A percentile compares a stretch with the other conserved stretches of the same genome.
These are phyloP conservation scores for Proliferodiscus dingleyae DNA, from an alignment of 2,329 filamentous ascomycete species.

Conservation along the genomic window DNA sequence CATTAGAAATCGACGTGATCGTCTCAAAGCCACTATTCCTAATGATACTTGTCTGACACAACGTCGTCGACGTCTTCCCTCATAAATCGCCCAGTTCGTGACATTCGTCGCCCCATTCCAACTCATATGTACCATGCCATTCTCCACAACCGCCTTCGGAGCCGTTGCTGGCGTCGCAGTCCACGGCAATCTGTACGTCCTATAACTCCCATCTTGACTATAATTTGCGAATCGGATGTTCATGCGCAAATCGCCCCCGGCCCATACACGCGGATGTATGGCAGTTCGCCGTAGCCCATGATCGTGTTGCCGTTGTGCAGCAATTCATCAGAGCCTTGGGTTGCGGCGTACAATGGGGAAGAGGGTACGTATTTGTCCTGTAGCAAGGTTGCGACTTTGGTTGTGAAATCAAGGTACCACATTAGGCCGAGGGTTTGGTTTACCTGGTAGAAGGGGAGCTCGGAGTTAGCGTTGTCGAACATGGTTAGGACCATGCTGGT, in stretches of 20 bases:
- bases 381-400: not conserved
- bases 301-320: slow-evolving; percentile 7
- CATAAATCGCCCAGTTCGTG: slow-evolving; percentile 16
- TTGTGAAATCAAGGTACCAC: not conserved
- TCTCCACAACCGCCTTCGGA: slow-evolving; percentile 13
- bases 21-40: too few relatives aligned
- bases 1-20: too few relatives aligned
- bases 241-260: slow-evolving; percentile 4
- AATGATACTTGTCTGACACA: too few relatives aligned
- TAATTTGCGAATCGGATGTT: slow-evolving; percentile 8
- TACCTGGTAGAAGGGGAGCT: not conserved
- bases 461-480: not conserved
- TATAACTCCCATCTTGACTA: slow-evolving; percentile 2
- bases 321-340: slow-evolving; percentile 5
- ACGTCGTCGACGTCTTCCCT: too few relatives aligned
- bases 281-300: slow-evolving; percentile 8
- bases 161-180: slow-evolving; percentile 2
- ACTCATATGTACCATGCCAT: slow-evolving; percentile 26
- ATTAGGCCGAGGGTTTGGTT: not conserved
- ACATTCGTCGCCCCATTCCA: slow-evolving; percentile 34
- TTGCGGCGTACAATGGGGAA: slow-evolving; percentile 2
- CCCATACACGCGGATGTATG: slow-evolving; percentile 10
- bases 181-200: slow-evolving; percentile 8
- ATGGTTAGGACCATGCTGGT: not conserved
- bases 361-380: not conserved